Base-by-base conservation (phyloP, 2,329 filamentous ascomycete genomes). In the Fusarium anthophilum region DNA sequence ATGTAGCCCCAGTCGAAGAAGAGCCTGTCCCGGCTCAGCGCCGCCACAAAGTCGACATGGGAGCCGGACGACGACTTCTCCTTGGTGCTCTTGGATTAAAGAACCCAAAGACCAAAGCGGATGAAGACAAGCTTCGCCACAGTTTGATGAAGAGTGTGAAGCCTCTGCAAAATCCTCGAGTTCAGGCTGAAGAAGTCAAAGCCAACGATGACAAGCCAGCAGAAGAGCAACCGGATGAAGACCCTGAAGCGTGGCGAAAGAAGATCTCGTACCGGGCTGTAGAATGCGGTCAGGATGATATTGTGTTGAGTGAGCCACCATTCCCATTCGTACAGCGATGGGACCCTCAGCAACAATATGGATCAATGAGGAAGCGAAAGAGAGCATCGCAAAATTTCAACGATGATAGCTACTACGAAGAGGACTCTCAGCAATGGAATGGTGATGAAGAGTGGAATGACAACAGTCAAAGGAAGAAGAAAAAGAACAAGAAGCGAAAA, bases 251-350 rank as follows among this genome's bases (percentile, higher is more conserved):
- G 28, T 98, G 95, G 95, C 90, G 90, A 74, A 84, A 89, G 9
- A 94, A 91, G 74, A 91, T 98, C 68, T 88, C 85, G 17, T 90
- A 97, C 69, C 88, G 89, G 30, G 95, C 94, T 28, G 93, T 97
- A 2, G 96, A 98, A 81, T 98, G 95, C 82, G 90, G 91, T 70
- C 87, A 93, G n/a, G 88, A 93, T 37, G 88, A 87, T 10, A 84
- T 94, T 44, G 84, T 88, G 38, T 85, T 97, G 51, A 93, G 89
- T 60, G 88, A 93, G 39, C 95, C 96, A 0, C 94, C 95, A 0
- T 98, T 97, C 78, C 95, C 95, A 0, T 98, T 98, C 81, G 86
- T 93, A 22, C 95, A 98, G 81, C 89, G 93, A 53, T 98, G 95
- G 96, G 94, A 97, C 81, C 88, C 90, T 8, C 92, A 94, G 69